A percentile compares a stretch with the other conserved stretches of the same genome.
phyloP scores from a whole-genome alignment of 257 asterid species.

The Nicotiana undulata region DNA sequence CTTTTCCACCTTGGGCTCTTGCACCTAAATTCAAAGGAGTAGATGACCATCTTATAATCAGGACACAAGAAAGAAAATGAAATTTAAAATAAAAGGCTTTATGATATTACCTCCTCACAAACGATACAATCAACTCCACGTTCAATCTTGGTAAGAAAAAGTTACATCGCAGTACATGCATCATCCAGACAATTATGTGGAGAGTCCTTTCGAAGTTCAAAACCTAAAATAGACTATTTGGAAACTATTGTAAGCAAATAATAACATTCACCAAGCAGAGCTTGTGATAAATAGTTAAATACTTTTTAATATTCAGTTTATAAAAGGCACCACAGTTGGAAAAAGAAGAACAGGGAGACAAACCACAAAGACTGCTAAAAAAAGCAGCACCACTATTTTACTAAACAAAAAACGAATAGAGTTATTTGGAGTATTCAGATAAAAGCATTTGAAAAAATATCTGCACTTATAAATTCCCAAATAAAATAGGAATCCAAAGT shows the following conservation, averaged over 20 bases:
- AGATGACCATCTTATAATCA: not conserved
- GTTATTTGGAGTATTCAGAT: not conserved
- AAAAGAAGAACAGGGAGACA: not conserved
- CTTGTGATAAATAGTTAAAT: not conserved
- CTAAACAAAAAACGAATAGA: not conserved
- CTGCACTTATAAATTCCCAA: not conserved
- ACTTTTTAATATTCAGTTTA: not conserved
- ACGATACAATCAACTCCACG: slow-evolving; percentile 34
- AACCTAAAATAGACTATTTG: slow-evolving; percentile 58
- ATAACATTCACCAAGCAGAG: not conserved
- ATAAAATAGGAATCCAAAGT: not conserved
- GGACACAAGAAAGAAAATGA: not conserved
- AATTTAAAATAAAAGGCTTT: too few relatives aligned
- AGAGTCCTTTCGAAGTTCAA: slow-evolving; percentile 58
- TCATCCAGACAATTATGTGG: slow-evolving; percentile 87
- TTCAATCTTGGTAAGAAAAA: slow-evolving; percentile 67
- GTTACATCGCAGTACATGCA: slow-evolving; percentile 93
- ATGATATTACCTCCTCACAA: too few relatives aligned
- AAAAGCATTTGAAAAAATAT: not conserved
- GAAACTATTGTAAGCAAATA: not conserved
- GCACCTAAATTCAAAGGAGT: slow-evolving; percentile 33
- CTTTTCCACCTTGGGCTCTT: slow-evolving; percentile 34
- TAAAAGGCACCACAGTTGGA: not conserved
- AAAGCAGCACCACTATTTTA: not conserved
- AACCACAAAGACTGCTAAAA: not conserved